phyloP scores from a whole-genome alignment of 2,329 filamentous ascomycete species.

The Eutypella sp. region DNA sequence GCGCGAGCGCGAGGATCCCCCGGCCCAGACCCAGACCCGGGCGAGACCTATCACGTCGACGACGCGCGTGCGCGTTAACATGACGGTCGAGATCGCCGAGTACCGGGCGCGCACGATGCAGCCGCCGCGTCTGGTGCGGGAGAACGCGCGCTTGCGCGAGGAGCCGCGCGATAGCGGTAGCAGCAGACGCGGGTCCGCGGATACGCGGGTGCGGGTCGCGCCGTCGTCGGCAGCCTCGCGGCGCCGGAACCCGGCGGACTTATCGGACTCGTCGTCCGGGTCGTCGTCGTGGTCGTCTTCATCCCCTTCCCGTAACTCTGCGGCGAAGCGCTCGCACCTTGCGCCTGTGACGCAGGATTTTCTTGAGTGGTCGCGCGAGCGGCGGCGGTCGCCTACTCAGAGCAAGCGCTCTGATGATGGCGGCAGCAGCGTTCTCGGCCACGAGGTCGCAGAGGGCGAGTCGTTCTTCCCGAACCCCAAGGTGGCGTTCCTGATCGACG shows the following conservation, averaged over 20 bases:
- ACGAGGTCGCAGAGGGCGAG: conserved; percentile 3
- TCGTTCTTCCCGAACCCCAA: conserved; percentile 20
- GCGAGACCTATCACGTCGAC: background rate
- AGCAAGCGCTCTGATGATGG: background rate
- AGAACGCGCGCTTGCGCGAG: no score
- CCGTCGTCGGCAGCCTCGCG: background rate
- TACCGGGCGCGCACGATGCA: background rate
- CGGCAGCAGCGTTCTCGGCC: conserved; percentile 4
- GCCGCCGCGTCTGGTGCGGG: background rate
- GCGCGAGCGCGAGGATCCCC: background rate
- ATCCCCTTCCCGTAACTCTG: background rate
- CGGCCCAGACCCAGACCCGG: background rate
- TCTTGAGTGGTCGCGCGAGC: background rate
- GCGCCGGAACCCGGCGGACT: background rate
- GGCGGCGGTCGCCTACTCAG: conserved; percentile 17
- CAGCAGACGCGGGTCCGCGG: background rate
- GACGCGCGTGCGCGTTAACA: background rate
- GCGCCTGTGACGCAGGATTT: background rate
- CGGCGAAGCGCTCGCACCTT: background rate
- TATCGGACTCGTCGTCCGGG: background rate
- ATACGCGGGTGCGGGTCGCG: background rate
- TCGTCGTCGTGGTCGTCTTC: background rate
- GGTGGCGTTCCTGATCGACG: conserved; percentile 23
- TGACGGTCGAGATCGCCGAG: background rate
- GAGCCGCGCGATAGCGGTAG: background rate